Conservation (phyloP, 177 flowering plant genomes). For the Vitis hybrid region DNA sequence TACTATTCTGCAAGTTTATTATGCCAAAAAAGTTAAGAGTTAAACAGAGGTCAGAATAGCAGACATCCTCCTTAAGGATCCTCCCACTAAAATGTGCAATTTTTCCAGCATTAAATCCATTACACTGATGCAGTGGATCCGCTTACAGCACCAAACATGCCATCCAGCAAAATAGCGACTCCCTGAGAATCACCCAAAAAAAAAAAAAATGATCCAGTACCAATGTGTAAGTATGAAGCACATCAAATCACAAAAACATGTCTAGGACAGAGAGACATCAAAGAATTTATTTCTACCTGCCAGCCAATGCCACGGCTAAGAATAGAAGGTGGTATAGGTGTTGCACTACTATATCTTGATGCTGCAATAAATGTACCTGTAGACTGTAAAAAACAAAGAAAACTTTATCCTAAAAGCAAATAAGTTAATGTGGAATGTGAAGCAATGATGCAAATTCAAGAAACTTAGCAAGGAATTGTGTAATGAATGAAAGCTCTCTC, state of each 20-base stretch:
- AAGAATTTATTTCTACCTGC: slow-evolving; percentile 44
- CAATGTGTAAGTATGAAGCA: not conserved
- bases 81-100: not conserved
- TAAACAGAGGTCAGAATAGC: not conserved
- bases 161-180: slow-evolving; percentile 49
- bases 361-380: slow-evolving; percentile 66
- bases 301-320: slow-evolving; percentile 72
- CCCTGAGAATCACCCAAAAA: slow-evolving; percentile 41
- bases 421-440: no score
- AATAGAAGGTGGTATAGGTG: slow-evolving; percentile 66
- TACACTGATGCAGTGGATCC: slow-evolving; percentile 80
- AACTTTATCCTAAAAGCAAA: not conserved
- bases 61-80: not conserved
- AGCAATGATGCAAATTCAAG: no score
- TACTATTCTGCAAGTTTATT: not conserved
- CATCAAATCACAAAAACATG: not conserved
- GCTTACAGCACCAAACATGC: slow-evolving; percentile 57
- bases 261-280: not conserved
- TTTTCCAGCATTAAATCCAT: slow-evolving; percentile 6
- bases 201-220: not conserved
- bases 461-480: no score
- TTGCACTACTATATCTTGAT: slow-evolving; percentile 73
- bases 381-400: slow-evolving; percentile 37
- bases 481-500: no score
- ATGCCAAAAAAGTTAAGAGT: not conserved